Evolutionary conservation across 2,329 filamentous ascomycete genomes (phyloP), one percentile per base, ranked within the genome.

Genomic region (Corynespora cassiicola): DNA sequence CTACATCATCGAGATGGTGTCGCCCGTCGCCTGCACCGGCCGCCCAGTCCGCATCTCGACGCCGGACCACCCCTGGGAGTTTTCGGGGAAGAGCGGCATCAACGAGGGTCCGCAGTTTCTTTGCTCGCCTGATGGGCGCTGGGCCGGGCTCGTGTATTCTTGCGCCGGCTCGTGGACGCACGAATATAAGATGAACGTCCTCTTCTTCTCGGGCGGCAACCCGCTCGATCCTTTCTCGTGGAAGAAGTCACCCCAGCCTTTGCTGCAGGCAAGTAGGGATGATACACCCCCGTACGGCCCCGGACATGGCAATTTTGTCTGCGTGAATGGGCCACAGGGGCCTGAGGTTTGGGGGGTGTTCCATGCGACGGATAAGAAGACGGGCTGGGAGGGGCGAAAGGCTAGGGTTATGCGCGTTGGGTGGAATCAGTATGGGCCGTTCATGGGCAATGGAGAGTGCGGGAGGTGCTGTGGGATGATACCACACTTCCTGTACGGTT

Each of bases 151-250:
- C n/a, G 72, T 67, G n/a, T 76, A 74, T 41, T 70, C 65, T 5
- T 75, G 72, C 44, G 70, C 71, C 0, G 73, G 71, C 2, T 67
- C 59, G 43, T 76, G 73, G 73, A 75, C 73, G 1, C 66, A 67
- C 30, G 66, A 75, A 39, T 75, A 75, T 55, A 75, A 75, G 47
- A 74, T 75, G 69, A 69, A 68, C n/a, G 64, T 71, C 0, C 52
- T 76, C 15, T 59, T 68, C 25, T 73, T 65, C 39, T 51, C 59
- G 0, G 71, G 70, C 10, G 69, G 70, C 1, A 63, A 72, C 39
- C 73, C 73, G 3, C 52, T 75, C 1, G 41, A 68, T 19, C 56
- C 58, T 0, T 26, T 22, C 1, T 62, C 56, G 0, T 76, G 73
- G 73, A 47, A 48, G 10, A 76, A 76, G 47, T 61, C 58, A 2